Evolutionary conservation across 495 filamentous ascomycete species (phyloP), one percentile per base, ranked within the genome.

Genomic region (Hyphodiscus hymeniophilus): DNA sequence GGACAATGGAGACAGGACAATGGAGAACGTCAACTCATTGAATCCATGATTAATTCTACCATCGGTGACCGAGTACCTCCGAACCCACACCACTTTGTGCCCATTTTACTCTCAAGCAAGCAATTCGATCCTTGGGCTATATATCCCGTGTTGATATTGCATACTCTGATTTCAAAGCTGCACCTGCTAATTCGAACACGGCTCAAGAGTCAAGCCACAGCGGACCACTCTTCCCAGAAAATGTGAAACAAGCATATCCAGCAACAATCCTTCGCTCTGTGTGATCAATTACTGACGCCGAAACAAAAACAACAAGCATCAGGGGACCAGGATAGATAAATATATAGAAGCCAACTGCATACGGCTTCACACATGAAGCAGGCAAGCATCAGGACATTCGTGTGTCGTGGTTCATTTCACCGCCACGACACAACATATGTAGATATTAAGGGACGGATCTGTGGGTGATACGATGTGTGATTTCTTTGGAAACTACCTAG

Each of bases 181-280:
- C n/a, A n/a, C n/a, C 43, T 34, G 46, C 47, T 55, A 42, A 55
- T 55, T 55, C 46, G 52, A 45, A 45, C 41, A 48, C 23, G 23
- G 47, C 50, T 38, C 26, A n/a, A n/a, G n/a, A n/a, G n/a, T n/a
- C n/a, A 52, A 42, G 28, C 49, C 42, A 38, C 42, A 44, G 43
- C 50, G 50, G 50, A 44, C 33, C 7, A 22, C 38, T 42, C 21
- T 11, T 31, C 15, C 33, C 26, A 28, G 26, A 28, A 28, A 4
- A 28, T 28, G 5, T 28, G 26, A 28, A 28, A 28, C 26, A 28
- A n/a, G 26, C 26, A 10, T 28, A 4, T 28, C 26, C 26, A 28
- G 26, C 26, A 28, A 10, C 26, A 28, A 28, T 28, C 26, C 26
- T 28, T 28, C 26, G 10, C 8, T 18, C n/a, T 39, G 42, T 45